These are phyloP conservation scores for Yamadazyma atlantica DNA, from an alignment of 1,139 yeast genomes.

Conservation along the genomic window DNA sequence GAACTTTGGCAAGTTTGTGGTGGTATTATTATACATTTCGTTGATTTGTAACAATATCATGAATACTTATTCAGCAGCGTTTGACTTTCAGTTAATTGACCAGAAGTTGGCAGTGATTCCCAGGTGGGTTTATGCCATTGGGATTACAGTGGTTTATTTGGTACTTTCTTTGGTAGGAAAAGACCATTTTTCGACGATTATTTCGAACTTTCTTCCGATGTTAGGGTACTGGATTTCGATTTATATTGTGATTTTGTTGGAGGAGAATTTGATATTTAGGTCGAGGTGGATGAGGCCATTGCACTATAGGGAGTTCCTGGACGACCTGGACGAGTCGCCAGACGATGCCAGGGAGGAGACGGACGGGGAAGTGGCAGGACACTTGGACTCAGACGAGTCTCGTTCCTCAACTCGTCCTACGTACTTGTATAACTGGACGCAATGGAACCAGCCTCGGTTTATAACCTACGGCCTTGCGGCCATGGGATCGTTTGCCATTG, in stretches of 20 bases:
- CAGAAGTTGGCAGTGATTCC: constrained; percentile 63
- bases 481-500: constrained; percentile 54
- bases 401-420: too few relatives aligned
- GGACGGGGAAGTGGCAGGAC: too few relatives aligned
- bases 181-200: constrained; percentile 68
- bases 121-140: constrained; percentile 74
- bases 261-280: constrained; percentile 76
- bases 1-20: constrained; percentile 60
- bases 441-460: constrained; percentile 58
- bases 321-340: too few relatives aligned
- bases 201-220: constrained; percentile 92
- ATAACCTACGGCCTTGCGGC: constrained; percentile 70
- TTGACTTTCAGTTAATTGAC: constrained; percentile 74
- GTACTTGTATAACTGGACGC: constrained; percentile 56
- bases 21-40: constrained; percentile 32
- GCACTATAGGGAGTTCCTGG: constrained; percentile 51
- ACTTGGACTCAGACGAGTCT: too few relatives aligned
- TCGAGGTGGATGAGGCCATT: constrained; percentile 47
- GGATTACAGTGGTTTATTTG: constrained; percentile 63
- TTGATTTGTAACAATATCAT: constrained; percentile 39
- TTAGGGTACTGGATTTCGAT: constrained; percentile 92
- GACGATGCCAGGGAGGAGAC: too few relatives aligned
- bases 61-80: constrained; percentile 83
- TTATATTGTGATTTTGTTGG: constrained; percentile 68
- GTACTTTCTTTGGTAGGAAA: constrained; percentile 77